Evolutionary conservation across 1,139 yeast species (phyloP), one percentile per base, ranked within the genome.

Genomic region (Spathaspora sp.): DNA sequence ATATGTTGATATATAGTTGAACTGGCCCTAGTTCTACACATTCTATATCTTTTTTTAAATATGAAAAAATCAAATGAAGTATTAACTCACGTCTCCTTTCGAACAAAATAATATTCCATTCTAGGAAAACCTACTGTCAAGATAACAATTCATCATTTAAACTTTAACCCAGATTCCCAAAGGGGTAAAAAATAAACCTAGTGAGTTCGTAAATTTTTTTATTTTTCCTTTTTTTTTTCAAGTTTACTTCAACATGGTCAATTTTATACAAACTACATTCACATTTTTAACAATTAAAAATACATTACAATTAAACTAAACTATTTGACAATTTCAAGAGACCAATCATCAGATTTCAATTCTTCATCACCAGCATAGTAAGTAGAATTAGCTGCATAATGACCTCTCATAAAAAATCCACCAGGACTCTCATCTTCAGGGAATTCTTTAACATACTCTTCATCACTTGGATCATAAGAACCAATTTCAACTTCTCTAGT

Each of bases 381-480:
- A 24, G 69, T 67, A 25, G 74, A 67, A 8, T 57, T 57, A 47
- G 72, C 69, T 10, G 63, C 61, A 55, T 62, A 67, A 31, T 53
- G 51, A 13, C 76, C 77, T 61, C 78, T 70, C 45, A 67, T 56
- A 41, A 72, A 59, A 56, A 65, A 72, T 20, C 78, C 77, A 46
- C 70, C 67, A 11, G 79, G 79, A 41, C 77, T 65, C 15, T 59
- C 58, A 47, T 72, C 77, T 47, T 63, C 65, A 15, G 67, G 68
- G 54, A 70, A 72, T 10, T 56, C 57, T 50, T 61, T 60, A 16
- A 56, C 15, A 53, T 66, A 64, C 7, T 56, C 49, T 46, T 66
- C 70, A 7, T 60, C 64, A 10, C 65, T 59, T 36, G 75, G 68
- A 42, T 60, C 69, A 52, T 53, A 65, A 20, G 59, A 61, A 36